Evolutionary conservation across 225 moss, liverwort and hornwort genomes (phyloP).

Genomic region (Takakia lepidozioides): DNA sequence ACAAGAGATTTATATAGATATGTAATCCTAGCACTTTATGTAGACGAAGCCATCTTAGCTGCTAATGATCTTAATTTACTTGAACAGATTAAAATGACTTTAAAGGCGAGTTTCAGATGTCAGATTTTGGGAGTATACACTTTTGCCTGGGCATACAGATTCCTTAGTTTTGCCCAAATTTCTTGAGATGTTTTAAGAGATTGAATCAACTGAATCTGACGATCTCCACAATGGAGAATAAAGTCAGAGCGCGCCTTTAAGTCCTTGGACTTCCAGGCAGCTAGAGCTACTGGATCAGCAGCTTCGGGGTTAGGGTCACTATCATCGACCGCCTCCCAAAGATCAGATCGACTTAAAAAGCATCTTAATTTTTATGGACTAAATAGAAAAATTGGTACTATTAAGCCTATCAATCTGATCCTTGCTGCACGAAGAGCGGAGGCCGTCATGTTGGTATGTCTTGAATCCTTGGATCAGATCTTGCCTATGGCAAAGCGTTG

Average conservation of each 20-base stretch:
- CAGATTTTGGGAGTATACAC: too few relatives aligned
- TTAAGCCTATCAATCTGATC: slow-evolving; percentile 5
- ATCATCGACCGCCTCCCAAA: slow-evolving; percentile 4
- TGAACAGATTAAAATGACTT: too few relatives aligned
- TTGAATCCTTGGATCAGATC: too few relatives aligned
- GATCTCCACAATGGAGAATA: slow-evolving; percentile 1
- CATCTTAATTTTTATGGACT: not conserved
- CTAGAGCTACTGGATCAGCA: not conserved
- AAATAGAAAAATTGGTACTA: not conserved
- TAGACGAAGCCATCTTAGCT: too few relatives aligned
- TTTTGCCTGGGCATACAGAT: too few relatives aligned
- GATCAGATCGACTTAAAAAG: not conserved
- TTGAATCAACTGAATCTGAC: not conserved
- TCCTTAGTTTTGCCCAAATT: slow-evolving; percentile 2
- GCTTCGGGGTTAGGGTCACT: not conserved
- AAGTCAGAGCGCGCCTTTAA: not conserved
- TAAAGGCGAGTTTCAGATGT: too few relatives aligned
- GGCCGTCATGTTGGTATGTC: too few relatives aligned
- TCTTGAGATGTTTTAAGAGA: slow-evolving; percentile 1
- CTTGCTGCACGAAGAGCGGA: too few relatives aligned
- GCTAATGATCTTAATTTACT: too few relatives aligned
- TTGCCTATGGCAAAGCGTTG: too few relatives aligned
- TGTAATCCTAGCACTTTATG: too few relatives aligned
- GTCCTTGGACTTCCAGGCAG: not conserved
- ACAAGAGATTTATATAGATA: too few relatives aligned